phyloP scores from a whole-genome alignment of 2,329 filamentous ascomycete species.

The Fusarium concolor region DNA sequence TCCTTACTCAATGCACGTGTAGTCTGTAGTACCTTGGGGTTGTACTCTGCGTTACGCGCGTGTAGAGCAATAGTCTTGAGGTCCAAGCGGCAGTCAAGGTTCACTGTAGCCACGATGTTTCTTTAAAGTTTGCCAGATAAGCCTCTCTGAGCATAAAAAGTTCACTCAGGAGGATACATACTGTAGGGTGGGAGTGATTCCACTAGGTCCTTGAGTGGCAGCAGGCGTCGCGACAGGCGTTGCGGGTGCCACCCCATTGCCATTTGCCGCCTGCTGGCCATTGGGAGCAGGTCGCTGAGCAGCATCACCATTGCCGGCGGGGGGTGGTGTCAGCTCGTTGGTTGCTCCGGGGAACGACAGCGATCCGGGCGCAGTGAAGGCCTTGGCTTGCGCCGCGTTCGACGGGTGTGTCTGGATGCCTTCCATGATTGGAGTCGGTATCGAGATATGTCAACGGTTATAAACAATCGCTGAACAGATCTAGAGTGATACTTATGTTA shows the following conservation, averaged over 20 bases:
- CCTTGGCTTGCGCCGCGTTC: constrained; percentile 92
- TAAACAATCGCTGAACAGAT: constrained; percentile 50
- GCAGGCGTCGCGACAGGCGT: constrained; percentile 94
- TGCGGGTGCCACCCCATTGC: constrained; percentile 84
- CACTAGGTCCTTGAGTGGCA: constrained; percentile 84
- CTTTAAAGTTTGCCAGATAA: constrained; percentile 70
- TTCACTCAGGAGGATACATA: constrained; percentile 74
- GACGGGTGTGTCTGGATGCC: constrained; percentile 90
- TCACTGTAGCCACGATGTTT: constrained; percentile 99
- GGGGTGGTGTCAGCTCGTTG: constrained; percentile 81
- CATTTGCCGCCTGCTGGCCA: constrained; percentile 69
- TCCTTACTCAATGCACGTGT: constrained; percentile 1
- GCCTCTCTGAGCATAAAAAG: constrained; percentile 58
- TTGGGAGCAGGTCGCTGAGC: constrained; percentile 54
- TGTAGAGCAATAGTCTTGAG: constrained; percentile 99
- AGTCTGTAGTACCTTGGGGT: constrained; percentile 82
- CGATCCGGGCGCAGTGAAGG: constrained; percentile 92
- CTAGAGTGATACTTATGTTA: constrained; percentile 46
- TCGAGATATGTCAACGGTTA: constrained; percentile 36
- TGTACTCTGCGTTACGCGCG: constrained; percentile 98
- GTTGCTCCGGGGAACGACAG: constrained; percentile 90
- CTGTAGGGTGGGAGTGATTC: constrained; percentile 94
- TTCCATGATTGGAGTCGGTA: constrained; percentile 74
- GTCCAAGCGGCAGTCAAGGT: constrained; percentile 95
- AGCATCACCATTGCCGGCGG: constrained; percentile 74